phyloP scores from a whole-genome alignment of 2,329 filamentous ascomycete genomes.

The Aspergillus sp. region DNA sequence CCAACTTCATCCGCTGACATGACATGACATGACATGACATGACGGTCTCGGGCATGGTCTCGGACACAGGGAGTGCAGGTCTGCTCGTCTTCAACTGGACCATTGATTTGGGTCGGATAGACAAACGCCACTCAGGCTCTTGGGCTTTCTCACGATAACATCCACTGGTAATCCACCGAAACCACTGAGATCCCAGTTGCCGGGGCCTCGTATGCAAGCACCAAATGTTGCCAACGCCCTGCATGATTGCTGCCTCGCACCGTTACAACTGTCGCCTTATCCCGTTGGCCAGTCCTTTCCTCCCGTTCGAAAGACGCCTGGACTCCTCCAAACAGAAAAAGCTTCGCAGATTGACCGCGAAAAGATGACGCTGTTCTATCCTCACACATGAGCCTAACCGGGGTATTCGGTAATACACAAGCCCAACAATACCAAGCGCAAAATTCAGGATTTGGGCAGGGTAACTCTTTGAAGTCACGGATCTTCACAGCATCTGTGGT shows the following conservation, averaged over 20 bases:
- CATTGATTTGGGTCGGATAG: constrained; percentile 11
- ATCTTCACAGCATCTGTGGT: neutral
- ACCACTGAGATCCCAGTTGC: constrained; percentile 16
- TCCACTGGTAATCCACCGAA: constrained; percentile 13
- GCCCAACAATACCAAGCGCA: constrained; percentile 15
- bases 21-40: constrained; percentile 15
- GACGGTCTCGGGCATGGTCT: constrained; percentile 4
- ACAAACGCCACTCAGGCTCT: constrained; percentile 16
- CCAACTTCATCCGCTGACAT: constrained; percentile 16
- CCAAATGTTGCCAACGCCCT: constrained; percentile 16
- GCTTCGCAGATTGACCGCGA: constrained; percentile 11
- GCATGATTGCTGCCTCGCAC: constrained; percentile 19
- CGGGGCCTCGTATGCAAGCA: constrained; percentile 15
- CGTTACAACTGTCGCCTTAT: constrained; percentile 18
- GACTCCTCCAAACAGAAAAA: constrained; percentile 11
- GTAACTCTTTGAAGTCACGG: neutral
- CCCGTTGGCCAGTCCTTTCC: constrained; percentile 9
- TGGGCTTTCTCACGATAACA: constrained; percentile 16
- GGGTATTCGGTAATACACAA: constrained; percentile 18
- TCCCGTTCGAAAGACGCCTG: constrained; percentile 11
- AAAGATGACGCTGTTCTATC: constrained; percentile 5
- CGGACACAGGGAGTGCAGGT: constrained; percentile 10
- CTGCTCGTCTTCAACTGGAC: constrained; percentile 13
- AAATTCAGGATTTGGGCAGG: neutral
- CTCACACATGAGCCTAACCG: constrained; percentile 17